Percentiles rank a stretch among this genome's conserved stretches.
phyloP scores from a whole-genome alignment of 2,329 filamentous ascomycete species.

The Sporothrix dimorphospora region DNA sequence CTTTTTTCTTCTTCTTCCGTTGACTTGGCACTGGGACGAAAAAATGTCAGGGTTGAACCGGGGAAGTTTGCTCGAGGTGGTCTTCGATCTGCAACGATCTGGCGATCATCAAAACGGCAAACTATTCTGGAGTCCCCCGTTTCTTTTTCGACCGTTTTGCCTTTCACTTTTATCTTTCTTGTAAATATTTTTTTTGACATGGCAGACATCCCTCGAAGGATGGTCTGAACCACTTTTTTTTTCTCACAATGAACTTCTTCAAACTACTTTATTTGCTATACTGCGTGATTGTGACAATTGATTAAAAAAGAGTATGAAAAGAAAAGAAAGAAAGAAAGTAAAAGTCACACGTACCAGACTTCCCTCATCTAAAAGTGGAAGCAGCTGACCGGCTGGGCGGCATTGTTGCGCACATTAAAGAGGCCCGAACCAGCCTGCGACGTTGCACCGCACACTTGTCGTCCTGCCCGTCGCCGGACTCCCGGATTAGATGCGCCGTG shows the following conservation, averaged over 20 bases:
- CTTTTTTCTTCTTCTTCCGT: not conserved
- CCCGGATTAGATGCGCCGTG: too few relatives aligned
- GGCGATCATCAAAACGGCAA: not conserved
- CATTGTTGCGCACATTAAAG: too few relatives aligned
- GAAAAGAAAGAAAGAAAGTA: too few relatives aligned
- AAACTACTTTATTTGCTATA: not conserved
- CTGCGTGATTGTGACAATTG: not conserved
- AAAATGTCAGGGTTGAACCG: not conserved
- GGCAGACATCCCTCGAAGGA: not conserved
- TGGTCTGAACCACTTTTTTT: not conserved
- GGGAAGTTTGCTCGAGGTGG: not conserved
- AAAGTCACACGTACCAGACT: too few relatives aligned
- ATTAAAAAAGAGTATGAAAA: not conserved
- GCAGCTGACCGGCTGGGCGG: too few relatives aligned
- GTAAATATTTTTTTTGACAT: slow-evolving; percentile 12
- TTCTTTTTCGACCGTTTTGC: not conserved
- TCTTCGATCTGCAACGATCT: not conserved
- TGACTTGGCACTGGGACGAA: not conserved
- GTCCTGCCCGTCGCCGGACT: too few relatives aligned
- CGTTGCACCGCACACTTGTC: too few relatives aligned
- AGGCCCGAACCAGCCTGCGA: too few relatives aligned
- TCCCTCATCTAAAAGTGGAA: too few relatives aligned
- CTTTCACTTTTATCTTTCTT: not conserved
- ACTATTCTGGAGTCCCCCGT: not conserved
- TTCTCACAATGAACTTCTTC: not conserved